Conservation (phyloP, 108 stramenopile species). For the Nitzschia sp. region DNA sequence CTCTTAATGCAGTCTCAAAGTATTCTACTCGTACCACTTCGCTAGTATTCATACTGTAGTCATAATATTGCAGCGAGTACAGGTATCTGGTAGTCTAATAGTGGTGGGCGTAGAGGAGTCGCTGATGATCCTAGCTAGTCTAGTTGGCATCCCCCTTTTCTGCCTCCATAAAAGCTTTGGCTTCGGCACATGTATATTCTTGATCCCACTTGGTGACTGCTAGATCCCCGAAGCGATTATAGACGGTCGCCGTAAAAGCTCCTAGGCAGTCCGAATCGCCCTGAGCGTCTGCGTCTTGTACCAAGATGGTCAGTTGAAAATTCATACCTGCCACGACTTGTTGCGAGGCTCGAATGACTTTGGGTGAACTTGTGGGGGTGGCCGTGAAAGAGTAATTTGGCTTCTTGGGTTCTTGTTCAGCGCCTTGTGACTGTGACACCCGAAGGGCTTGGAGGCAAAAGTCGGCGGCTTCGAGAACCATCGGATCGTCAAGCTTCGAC, state of each 20-base stretch:
- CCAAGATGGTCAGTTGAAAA: conserved; percentile 26
- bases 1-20: too few relatives aligned
- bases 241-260: conserved; percentile 26
- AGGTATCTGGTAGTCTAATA: too few relatives aligned
- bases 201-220: conserved; percentile 23
- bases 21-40: too few relatives aligned
- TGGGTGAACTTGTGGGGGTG: background rate
- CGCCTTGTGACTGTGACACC: background rate
- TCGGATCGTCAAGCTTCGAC: conserved; percentile 2
- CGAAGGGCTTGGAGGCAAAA: background rate
- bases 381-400: conserved; percentile 4
- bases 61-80: too few relatives aligned
- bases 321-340: conserved; percentile 50
- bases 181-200: conserved; percentile 21
- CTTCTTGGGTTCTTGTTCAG: background rate
- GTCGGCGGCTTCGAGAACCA: background rate
- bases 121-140: too few relatives aligned
- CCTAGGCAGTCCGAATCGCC: too few relatives aligned
- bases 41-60: too few relatives aligned
- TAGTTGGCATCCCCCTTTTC: background rate
- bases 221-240: conserved; percentile 31
- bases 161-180: background rate
- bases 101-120: too few relatives aligned
- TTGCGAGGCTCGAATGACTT: conserved; percentile 21
- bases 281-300: background rate